phyloP scores from a whole-genome alignment of 805 yeast species.

The Teunomyces aglyptinius region DNA sequence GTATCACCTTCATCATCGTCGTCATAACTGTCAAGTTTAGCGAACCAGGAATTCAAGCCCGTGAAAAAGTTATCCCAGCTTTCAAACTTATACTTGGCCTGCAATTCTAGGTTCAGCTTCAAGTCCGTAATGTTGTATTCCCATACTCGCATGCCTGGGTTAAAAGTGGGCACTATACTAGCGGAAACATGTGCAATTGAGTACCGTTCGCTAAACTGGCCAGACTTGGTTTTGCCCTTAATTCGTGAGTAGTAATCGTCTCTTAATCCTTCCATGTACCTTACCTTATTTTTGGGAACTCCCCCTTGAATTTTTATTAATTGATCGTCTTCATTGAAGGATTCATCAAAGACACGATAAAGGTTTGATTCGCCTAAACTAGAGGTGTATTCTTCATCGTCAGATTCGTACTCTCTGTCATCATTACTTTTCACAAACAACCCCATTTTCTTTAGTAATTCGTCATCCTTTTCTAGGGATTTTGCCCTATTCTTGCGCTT shows the following conservation, averaged over 20 bases:
- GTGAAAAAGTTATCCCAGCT: conserved; percentile 63
- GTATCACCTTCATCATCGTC: conserved; percentile 11
- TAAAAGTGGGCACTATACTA: conserved; percentile 80
- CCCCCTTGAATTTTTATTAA: conserved; percentile 51
- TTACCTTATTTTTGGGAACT: conserved; percentile 63
- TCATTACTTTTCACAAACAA: neutral
- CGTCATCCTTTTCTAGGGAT: neutral
- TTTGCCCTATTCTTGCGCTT: conserved; percentile 10
- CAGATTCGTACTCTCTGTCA: conserved; percentile 20
- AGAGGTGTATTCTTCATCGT: conserved; percentile 18
- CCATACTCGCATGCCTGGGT: conserved; percentile 82
- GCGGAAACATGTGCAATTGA: conserved; percentile 68
- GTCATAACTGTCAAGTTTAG: conserved; percentile 15
- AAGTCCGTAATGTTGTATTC: conserved; percentile 73
- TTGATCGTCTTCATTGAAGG: conserved; percentile 11
- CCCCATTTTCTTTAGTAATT: neutral
- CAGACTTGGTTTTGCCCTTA: conserved; percentile 43
- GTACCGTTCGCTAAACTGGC: conserved; percentile 54
- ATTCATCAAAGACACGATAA: conserved; percentile 1
- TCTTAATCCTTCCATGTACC: conserved; percentile 58
- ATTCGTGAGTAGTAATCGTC: conserved; percentile 51
- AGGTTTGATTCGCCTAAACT: conserved; percentile 4
- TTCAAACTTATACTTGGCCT: conserved; percentile 20
- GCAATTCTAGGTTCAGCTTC: conserved; percentile 18
- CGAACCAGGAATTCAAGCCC: conserved; percentile 37